Conservation (phyloP, 805 yeast genomes). For the Pichia insulana region DNA sequence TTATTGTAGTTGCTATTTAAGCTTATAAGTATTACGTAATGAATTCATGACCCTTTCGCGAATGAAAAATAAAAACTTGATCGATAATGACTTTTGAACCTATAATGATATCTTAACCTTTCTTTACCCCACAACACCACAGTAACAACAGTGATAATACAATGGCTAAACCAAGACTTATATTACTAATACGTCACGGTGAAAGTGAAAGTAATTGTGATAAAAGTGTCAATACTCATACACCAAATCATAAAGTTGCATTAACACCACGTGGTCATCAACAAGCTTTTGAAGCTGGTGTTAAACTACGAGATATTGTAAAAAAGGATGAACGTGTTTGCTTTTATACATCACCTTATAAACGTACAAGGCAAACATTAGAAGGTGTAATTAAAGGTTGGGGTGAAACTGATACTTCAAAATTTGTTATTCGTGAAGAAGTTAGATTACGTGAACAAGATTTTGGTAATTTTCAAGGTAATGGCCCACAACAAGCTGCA, state of each 20-base stretch:
- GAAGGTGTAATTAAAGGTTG: slow-evolving; percentile 54
- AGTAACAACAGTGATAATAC: too few species aligned
- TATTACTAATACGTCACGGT: slow-evolving; percentile 81
- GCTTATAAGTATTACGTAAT: too few species aligned
- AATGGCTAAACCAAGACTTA: slow-evolving; percentile 43
- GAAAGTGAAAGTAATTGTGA: slow-evolving; percentile 88
- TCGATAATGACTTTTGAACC: too few species aligned
- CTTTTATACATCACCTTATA: slow-evolving; percentile 81
- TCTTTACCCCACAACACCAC: too few species aligned
- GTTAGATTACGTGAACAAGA: slow-evolving; percentile 93
- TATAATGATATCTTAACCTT: too few species aligned
- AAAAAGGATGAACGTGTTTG: slow-evolving; percentile 49
- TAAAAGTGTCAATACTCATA: slow-evolving; percentile 65
- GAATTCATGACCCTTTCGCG: too few species aligned
- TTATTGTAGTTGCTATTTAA: too few species aligned
- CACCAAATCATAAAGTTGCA: slow-evolving; percentile 74
- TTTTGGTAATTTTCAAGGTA: slow-evolving; percentile 85
- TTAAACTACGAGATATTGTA: slow-evolving; percentile 27
- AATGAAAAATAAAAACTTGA: too few species aligned
- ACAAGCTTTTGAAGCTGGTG: slow-evolving; percentile 57
- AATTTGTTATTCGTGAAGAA: slow-evolving; percentile 54
- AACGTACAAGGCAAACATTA: slow-evolving; percentile 77
- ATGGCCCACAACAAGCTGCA: slow-evolving; percentile 53
- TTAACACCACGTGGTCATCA: slow-evolving; percentile 62
- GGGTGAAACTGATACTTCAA: slow-evolving; percentile 24